phyloP scores from a whole-genome alignment of 768 basidiomycete genomes.

The Boletus vermiculosoides region DNA sequence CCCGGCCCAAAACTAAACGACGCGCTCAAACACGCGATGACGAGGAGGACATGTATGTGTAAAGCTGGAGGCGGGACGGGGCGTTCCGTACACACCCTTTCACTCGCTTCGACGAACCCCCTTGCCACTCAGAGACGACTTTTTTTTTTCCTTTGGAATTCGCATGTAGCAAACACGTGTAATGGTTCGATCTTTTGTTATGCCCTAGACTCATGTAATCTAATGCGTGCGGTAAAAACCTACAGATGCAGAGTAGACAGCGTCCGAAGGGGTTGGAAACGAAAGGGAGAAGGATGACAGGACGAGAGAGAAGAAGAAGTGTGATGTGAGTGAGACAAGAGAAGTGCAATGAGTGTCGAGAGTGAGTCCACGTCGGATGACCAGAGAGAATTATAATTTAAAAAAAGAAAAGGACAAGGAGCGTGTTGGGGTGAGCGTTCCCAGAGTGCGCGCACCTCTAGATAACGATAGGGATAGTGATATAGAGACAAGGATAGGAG shows the following conservation, averaged over 20 bases:
- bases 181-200: constrained; percentile 4
- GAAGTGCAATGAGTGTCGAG: constrained; percentile 11
- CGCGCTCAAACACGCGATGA: constrained; percentile 7
- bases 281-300: neutral
- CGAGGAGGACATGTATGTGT: constrained; percentile 30
- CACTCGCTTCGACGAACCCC: neutral
- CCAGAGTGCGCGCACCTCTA: neutral
- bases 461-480: constrained; percentile 7
- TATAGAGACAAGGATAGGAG: neutral
- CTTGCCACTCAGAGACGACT: neutral
- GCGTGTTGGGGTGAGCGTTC: constrained; percentile 7
- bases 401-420: constrained; percentile 2
- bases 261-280: neutral
- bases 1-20: constrained; percentile 11
- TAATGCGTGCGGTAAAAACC: constrained; percentile 9
- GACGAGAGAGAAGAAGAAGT: neutral
- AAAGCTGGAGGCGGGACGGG: neutral
- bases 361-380: neutral
- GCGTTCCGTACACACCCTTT: neutral
- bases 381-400: neutral
- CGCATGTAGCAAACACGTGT: constrained; percentile 10
- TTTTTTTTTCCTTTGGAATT: neutral
- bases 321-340: neutral
- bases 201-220: constrained; percentile 3
- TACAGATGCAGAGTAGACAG: constrained; percentile 9